Evolutionary conservation across 176 grass and related monocot genomes (phyloP).

Genomic region (Phoenix roebelenii): DNA sequence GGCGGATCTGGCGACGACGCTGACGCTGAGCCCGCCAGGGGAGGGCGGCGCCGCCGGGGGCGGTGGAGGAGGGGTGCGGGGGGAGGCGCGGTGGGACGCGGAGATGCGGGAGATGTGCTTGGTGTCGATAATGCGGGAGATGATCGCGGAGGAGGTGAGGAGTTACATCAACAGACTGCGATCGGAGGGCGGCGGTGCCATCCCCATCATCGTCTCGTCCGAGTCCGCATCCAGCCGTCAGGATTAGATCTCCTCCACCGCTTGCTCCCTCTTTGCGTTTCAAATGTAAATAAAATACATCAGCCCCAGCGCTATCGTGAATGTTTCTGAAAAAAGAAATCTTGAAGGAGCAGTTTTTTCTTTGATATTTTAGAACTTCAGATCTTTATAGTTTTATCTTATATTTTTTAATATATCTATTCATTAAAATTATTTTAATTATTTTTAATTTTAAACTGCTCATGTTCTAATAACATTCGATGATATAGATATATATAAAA

Average conservation of each 20-base stretch:
- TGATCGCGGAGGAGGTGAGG: slow-evolving; percentile 70
- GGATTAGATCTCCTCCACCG: not conserved
- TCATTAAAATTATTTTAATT: too few relatives aligned
- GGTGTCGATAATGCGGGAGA: slow-evolving; percentile 16
- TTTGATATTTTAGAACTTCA: too few relatives aligned
- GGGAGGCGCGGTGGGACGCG: slow-evolving; percentile 20
- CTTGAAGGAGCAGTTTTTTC: too few relatives aligned
- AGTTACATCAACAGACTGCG: slow-evolving; percentile 27
- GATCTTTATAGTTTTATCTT: too few relatives aligned
- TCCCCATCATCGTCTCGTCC: not conserved
- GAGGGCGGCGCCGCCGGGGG: not conserved
- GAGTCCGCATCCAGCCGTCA: not conserved
- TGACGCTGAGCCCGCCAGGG: slow-evolving; percentile 50
- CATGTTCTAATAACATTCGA: too few relatives aligned
- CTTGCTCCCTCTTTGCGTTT: too few relatives aligned
- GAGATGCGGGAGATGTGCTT: slow-evolving; percentile 26
- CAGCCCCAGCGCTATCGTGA: too few relatives aligned
- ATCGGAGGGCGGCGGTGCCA: slow-evolving; percentile 11
- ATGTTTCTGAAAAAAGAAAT: too few relatives aligned
- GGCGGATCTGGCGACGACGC: slow-evolving; percentile 41
- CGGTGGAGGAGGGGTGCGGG: not conserved
- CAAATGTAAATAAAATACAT: too few relatives aligned
- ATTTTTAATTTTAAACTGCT: too few relatives aligned
- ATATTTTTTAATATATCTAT: too few relatives aligned
- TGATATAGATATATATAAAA: too few relatives aligned